Evolutionary conservation across 2,329 filamentous ascomycete species (phyloP).

Genomic region (Xylogone sp.): DNA sequence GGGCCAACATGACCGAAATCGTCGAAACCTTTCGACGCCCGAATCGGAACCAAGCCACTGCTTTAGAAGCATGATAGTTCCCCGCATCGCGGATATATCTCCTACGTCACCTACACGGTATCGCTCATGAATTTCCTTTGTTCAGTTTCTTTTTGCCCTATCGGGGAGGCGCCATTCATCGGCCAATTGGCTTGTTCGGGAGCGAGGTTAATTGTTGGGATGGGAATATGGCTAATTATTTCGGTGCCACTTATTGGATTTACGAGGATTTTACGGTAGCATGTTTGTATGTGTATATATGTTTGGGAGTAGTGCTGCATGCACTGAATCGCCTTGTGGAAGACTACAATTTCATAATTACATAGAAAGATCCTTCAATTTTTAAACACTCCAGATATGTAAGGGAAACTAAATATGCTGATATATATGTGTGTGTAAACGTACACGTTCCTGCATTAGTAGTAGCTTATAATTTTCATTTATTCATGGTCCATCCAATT

Average conservation of each 20-base stretch:
- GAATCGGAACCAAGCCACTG: constrained; percentile 10
- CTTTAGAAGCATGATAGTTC: constrained; percentile 23
- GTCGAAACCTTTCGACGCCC: constrained; percentile 12
- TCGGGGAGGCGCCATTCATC: not conserved
- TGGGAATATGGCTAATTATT: not conserved
- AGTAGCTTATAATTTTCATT: not conserved
- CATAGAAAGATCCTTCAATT: not conserved
- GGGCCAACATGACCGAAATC: constrained; percentile 15
- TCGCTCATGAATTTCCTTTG: not conserved
- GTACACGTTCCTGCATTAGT: not conserved
- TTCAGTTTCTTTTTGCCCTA: not conserved
- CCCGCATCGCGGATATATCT: not conserved
- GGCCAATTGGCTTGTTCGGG: not conserved
- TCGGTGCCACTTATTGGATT: not conserved
- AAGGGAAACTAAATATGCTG: not conserved
- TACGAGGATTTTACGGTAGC: not conserved
- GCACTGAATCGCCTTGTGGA: not conserved
- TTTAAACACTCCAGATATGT: not conserved
- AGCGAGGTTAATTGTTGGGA: not conserved
- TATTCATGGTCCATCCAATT: not conserved
- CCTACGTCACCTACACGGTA: not conserved
- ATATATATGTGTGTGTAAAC: not conserved
- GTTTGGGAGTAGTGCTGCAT: not conserved
- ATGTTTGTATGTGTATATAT: not conserved
- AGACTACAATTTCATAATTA: not conserved